Percentiles rank a stretch among this genome's conserved stretches.
Conservation (phyloP, 192 early-diverging fungal genomes). For the Backusella psychrophila region DNA sequence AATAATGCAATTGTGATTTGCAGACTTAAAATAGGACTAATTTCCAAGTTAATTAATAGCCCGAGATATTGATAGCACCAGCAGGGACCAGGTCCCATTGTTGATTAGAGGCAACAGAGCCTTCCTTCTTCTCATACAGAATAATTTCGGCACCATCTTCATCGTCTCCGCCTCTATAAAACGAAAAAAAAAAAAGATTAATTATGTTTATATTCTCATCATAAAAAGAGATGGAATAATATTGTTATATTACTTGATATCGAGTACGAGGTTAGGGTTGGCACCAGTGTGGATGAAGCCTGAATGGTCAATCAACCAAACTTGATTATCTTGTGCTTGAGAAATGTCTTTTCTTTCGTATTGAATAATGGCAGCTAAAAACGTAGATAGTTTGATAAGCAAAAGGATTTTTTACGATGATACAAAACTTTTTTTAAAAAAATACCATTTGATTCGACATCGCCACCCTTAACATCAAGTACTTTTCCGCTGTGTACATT, state of each 20-base stretch:
- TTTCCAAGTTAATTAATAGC: background rate
- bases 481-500: constrained; percentile 25
- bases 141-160: constrained; percentile 19
- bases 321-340: constrained; percentile 8
- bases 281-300: constrained; percentile 22
- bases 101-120: constrained; percentile 22
- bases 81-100: constrained; percentile 22
- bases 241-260: constrained; percentile 10
- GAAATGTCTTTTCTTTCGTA: constrained; percentile 9
- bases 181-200: background rate
- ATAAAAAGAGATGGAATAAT: background rate
- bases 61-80: background rate
- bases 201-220: no score
- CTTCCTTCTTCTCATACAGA: constrained; percentile 22
- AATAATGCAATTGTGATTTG: background rate
- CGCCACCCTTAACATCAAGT: constrained; percentile 22
- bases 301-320: constrained; percentile 16
- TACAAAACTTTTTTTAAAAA: background rate
- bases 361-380: constrained; percentile 22
- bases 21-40: background rate
- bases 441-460: constrained; percentile 10
- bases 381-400: background rate
- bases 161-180: constrained; percentile 13
- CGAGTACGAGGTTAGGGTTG: constrained; percentile 18
- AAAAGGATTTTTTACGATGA: background rate